A percentile compares a stretch with the other conserved stretches of the same genome.
phyloP scores from a whole-genome alignment of 73 alveolate species.

The Symbiodinium natans region DNA sequence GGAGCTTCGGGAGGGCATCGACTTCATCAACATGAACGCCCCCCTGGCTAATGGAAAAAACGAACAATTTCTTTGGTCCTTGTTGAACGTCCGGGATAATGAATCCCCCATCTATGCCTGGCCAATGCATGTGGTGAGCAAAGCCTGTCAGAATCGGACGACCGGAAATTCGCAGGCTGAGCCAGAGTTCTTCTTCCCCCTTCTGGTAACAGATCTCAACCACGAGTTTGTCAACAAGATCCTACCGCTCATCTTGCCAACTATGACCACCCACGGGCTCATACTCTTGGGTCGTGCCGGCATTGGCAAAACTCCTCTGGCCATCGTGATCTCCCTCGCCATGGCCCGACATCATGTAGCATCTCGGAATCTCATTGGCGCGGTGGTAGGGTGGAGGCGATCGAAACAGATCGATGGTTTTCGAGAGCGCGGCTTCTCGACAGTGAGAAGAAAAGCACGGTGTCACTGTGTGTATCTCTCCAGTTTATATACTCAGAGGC shows the following conservation, averaged over 20 bases:
- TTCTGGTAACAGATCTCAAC: not conserved
- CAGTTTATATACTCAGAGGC: too few species aligned
- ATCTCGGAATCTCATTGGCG: not conserved
- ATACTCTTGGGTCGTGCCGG: conserved; percentile 39
- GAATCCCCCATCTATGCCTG: not conserved
- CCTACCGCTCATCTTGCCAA: conserved; percentile 16
- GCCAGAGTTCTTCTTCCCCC: conserved; percentile 43
- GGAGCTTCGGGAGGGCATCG: conserved; percentile 22
- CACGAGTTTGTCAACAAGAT: not conserved
- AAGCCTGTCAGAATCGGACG: conserved; percentile 17
- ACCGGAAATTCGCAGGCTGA: conserved; percentile 31
- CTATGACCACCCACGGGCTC: not conserved
- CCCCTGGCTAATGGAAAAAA: conserved; percentile 23
- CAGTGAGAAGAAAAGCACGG: too few species aligned
- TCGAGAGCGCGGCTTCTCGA: too few species aligned
- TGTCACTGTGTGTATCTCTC: too few species aligned
- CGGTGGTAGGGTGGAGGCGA: not conserved
- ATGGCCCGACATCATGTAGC: not conserved
- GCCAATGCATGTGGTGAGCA: conserved; percentile 32
- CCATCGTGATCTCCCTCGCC: conserved; percentile 8
- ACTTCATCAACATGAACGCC: conserved; percentile 17
- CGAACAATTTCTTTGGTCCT: conserved; percentile 30
- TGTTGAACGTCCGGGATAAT: conserved; percentile 2
- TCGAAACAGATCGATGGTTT: conserved; percentile 12
- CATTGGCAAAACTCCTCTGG: conserved; percentile 36